Evolutionary conservation across 768 basidiomycete species (phyloP), one percentile per base, ranked within the genome.

Genomic region (Lactarius tabidus): DNA sequence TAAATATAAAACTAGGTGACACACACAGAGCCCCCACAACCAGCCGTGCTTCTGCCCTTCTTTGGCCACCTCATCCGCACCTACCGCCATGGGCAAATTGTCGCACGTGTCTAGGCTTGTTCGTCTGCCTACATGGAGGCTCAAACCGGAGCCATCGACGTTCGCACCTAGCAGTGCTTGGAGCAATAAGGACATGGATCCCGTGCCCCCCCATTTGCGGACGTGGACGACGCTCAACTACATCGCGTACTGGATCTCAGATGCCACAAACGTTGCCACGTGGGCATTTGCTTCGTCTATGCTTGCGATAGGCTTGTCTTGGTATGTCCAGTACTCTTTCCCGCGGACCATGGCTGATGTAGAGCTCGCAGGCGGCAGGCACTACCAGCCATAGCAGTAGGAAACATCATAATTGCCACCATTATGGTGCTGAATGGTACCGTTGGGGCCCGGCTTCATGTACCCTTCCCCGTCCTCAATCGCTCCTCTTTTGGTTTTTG

Each of bases 401-500:
- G 87, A 23, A 87, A 91, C 71, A 75, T 82, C 67, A 82, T 93
- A 69, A 90, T 93, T 65, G 84, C 88, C 2, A 75, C 84, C 62
- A 84, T 86, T 23, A 85, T 93, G 79, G 84, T 91, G 1, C 77
- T 90, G 56, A 94, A 92, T 71, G 92, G 92, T 57, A 86, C 88
- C 6, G 81, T 85, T 31, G 90, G 92, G 29, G 88, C 91, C 29
- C 83, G 88, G 23, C 81, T 91, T 53, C 90, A 91, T 69, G 77
- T 93, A 29, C 84, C 89, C 0, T 93, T 93, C 72, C 82, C 85
- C 1, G 82, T 94, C 57, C 79, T 93, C n/a, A 91, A 88, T 69
- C 81, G 93, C 18, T 91, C 92, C 2, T 92, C 89, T 0, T 91
- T 94, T 70, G 93, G 93, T 2, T 94, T 93, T 77, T 94, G 89